Base-by-base conservation (phyloP, 192 early-diverging fungal species). In the Hyaloraphidium curvatum region DNA sequence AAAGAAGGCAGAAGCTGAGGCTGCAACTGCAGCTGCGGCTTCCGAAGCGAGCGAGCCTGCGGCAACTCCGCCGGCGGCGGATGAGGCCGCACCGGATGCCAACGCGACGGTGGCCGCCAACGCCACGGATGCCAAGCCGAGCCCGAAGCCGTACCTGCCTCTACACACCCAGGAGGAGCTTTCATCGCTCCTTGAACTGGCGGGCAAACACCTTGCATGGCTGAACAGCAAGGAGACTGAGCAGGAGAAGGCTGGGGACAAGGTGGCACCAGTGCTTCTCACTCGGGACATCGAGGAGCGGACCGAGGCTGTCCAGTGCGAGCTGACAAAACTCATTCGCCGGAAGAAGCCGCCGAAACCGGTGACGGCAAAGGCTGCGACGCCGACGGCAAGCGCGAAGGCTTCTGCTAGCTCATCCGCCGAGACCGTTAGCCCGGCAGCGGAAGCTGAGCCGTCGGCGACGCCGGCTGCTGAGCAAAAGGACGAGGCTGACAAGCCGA, bases 231-330 rank as follows among this genome's bases (percentile, higher is more conserved):
- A 72, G 64, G 54, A 75, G 14, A 62, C 52, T 2, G 64, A 63
- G 40, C 91, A 91, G 63, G 65, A 62, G 0, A 67, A 62, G 13
- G 68, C 87, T 21, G 57, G 58, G 0, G 48, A 66, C 16, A 58
- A 79, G 53, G 72, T 74, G 30, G 71, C 79, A 28, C 87, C 88
- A 7, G 76, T 75, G 3, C 70, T 91, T 22, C 57, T 67, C 3
- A 67, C 72, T 0, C 56, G 48, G 2, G 76, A 81, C 27, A 69
- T 83, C 21, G 65, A 78, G 48, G 30, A 62, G 40, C 73, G 69
- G 35, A 61, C 61, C 3, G 58, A 56, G 35, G 60, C 58, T 9
- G 58, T 87, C 17, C 70, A 78, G 52, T 62, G 60, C 1, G 69
- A 65, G 30, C 61, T 78, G 58, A 57, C 70, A 33, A 69, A 63